Evolutionary conservation across 2,329 filamentous ascomycete species (phyloP), one percentile per base, ranked within the genome.

Genomic region (Aulographum hederae): DNA sequence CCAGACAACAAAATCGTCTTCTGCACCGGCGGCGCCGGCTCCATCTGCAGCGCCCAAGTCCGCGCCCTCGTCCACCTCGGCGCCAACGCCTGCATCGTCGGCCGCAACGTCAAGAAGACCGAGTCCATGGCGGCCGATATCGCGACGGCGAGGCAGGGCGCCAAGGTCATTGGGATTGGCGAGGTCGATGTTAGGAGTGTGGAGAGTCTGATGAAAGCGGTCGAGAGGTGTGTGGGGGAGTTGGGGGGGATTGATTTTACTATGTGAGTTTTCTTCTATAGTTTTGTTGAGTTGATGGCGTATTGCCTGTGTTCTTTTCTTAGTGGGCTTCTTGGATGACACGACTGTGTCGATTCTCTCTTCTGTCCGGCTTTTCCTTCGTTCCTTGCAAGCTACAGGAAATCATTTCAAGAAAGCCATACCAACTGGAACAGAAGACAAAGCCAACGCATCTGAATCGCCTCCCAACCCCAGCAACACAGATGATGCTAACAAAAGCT

Each of bases 31-130:
- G 89, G 89, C 32, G 84, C 84, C 4, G 86, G 89, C 34, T 77
- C 78, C 17, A 95, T 98, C 47, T 94, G 89, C 61, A 89, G 78
- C 44, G 84, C 80, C 34, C 89, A 95, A 60, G 89, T 92, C 19
- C 71, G 84, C 40, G 89, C 89, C 3, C 63, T 98, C 37, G 84
- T 98, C 16, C 69, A 85, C 39, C 72, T 98, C 5, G 89, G 89
- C 32, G 86, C 84, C 28, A 77, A 95, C 45, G 89, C 89, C 31
- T 92, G 80, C 55, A 95, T 98, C 47, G 69, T 95, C 34, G 89
- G 89, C 26, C 77, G 89, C 43, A 93, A 81, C 51, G 69, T 76
- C 28, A 73, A 81, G 43, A 94, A 94, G 63, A 95, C 86, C 0
- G 78, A 89, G 51, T 56, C 58, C 2, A 76, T 72, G 44, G 89